Evolutionary conservation across 768 basidiomycete species (phyloP).

Genomic region (Hydnomerulius pinastri): DNA sequence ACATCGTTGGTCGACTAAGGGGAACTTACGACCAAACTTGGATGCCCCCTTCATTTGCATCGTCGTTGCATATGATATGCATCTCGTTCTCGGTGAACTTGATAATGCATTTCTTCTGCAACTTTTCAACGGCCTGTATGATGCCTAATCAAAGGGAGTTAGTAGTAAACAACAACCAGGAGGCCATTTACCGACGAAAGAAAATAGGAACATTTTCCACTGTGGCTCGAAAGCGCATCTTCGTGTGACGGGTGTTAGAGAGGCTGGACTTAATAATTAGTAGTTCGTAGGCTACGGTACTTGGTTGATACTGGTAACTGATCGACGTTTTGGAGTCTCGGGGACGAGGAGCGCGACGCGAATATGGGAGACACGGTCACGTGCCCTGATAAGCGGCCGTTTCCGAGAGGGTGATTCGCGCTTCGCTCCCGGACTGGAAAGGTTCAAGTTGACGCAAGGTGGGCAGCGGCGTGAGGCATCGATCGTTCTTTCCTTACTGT

Average conservation of each 20-base stretch:
- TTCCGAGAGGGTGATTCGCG: constrained; percentile 16
- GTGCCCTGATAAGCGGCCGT: constrained; percentile 17
- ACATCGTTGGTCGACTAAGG: constrained; percentile 34
- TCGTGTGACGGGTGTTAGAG: background rate
- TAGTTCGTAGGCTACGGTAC: background rate
- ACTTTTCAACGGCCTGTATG: constrained; percentile 78
- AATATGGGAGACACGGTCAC: constrained; percentile 22
- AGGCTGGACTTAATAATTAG: background rate
- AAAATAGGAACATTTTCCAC: constrained; percentile 61
- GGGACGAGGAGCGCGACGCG: constrained; percentile 12
- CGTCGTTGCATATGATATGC: constrained; percentile 82
- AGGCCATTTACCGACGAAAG: constrained; percentile 42
- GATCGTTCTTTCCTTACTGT: constrained; percentile 21
- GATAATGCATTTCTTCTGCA: constrained; percentile 83
- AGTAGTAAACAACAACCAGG: background rate
- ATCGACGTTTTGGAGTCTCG: background rate
- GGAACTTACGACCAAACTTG: constrained; percentile 78
- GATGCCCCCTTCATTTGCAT: constrained; percentile 78
- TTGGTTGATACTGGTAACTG: background rate
- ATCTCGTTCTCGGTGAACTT: constrained; percentile 74
- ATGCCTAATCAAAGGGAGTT: constrained; percentile 48
- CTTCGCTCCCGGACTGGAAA: constrained; percentile 11
- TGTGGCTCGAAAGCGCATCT: constrained; percentile 66
- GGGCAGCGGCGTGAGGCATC: constrained; percentile 4
- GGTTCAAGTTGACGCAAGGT: constrained; percentile 11